Conservation (phyloP, 1,284 basidiomycete genomes). For the Mycena sp. region DNA sequence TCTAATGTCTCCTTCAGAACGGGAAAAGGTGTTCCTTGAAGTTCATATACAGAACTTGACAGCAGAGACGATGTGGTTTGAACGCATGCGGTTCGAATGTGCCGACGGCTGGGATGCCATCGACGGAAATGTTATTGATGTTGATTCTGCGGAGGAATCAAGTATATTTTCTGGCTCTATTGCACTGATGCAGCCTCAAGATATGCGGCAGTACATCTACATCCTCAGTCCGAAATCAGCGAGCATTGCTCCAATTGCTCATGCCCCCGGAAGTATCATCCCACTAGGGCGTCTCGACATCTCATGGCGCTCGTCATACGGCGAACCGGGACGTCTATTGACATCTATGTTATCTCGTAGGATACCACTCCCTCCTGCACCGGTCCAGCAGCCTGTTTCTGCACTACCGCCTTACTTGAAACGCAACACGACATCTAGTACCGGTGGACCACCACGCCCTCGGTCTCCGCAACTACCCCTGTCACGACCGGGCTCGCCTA, state of each 20-base stretch:
- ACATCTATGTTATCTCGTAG: slow-evolving; percentile 85
- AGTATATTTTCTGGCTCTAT: slow-evolving; percentile 68
- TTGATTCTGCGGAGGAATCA: slow-evolving; percentile 39
- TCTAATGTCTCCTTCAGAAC: slow-evolving; percentile 63
- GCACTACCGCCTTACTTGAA: slow-evolving; percentile 80
- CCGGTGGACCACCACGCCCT: slow-evolving; percentile 56
- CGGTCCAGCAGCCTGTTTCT: slow-evolving; percentile 61
- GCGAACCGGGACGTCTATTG: slow-evolving; percentile 83
- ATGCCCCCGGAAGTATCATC: slow-evolving; percentile 73
- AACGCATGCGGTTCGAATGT: slow-evolving; percentile 77
- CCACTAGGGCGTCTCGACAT: slow-evolving; percentile 86
- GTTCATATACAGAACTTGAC: slow-evolving; percentile 90
- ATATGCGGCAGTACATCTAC: slow-evolving; percentile 86
- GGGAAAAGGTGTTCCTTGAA: slow-evolving; percentile 87
- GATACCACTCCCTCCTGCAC: slow-evolving; percentile 61
- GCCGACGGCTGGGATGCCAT: slow-evolving; percentile 73
- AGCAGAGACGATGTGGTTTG: slow-evolving; percentile 79
- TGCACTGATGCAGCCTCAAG: slow-evolving; percentile 81
- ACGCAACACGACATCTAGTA: slow-evolving; percentile 51
- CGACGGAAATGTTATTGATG: slow-evolving; percentile 57
- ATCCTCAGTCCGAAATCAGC: slow-evolving; percentile 66
- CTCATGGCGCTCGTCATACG: slow-evolving; percentile 82
- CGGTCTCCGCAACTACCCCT: slow-evolving; percentile 60
- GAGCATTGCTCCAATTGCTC: slow-evolving; percentile 58
- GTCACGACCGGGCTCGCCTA: slow-evolving; percentile 58